Base-by-base conservation (phyloP, 2,329 filamentous ascomycete species). In the Ascochyta koolunga region DNA sequence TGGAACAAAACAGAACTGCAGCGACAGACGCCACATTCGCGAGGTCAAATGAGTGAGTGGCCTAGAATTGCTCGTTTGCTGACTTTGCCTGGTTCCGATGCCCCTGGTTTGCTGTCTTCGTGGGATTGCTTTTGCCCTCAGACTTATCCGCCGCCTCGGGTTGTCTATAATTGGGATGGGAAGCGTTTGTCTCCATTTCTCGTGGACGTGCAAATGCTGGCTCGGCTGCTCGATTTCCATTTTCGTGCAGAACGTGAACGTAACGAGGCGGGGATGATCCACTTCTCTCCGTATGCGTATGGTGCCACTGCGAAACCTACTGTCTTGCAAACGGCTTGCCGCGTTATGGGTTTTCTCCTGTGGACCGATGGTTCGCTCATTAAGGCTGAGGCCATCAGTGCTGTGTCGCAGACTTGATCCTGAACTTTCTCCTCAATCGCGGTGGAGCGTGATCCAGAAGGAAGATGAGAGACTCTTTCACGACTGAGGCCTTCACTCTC, bases 401-500 rank as follows among this genome's bases (percentile, higher is more conserved):
- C 29, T 19, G 24, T 44, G 33, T 49, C 44, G 39, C 35, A 40
- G 35, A 44, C 39, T 44, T 45, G 39, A 44, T 35, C 19, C 22
- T 44, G 35, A 44, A 29, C 24, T 39, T 44, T 40, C 11, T 25
- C 21, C 33, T 40, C 35, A 11, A 41, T 16, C 29, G 22, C 13
- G 31, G 29, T 55, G 41, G 36, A 41, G 40, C 45, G 31, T 27
- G 9, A 18, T 24, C 16, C 9, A 22, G 10, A 32, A 33, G n/a
- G 5, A 48, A 25, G 9, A 61, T 61, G 58, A 42, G 40, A 2
- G 41, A 47, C 43, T 54, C 58, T 33, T 60, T 59, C 46, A 59
- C 55, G 7, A 56, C 46, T 33, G 58, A 61, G 39, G 58, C 58
- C 18, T 61, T 61, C 46, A 56, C 58, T 11, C 52, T 61, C 5